Evolutionary conservation across 2,329 filamentous ascomycete genomes (phyloP).

Genomic region (Paramyrothecium sp.): DNA sequence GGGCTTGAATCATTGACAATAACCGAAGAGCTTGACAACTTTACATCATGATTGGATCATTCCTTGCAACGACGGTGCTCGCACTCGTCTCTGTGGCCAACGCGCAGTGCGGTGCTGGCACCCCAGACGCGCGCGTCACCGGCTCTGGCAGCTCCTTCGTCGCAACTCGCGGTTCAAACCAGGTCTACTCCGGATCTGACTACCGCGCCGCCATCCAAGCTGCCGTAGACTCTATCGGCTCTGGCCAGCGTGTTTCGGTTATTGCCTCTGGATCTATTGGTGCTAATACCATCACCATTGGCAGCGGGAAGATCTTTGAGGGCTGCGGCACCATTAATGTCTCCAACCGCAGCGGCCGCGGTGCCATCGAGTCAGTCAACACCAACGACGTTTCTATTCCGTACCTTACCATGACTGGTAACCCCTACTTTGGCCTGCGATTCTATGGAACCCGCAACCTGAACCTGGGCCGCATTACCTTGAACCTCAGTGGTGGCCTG

Average conservation of each 20-base stretch:
- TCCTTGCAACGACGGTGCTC: neutral
- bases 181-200: neutral
- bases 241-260: slow-evolving; percentile 1
- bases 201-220: slow-evolving; percentile 2
- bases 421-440: slow-evolving; percentile 2
- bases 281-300: slow-evolving; percentile 2
- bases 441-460: neutral
- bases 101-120: neutral
- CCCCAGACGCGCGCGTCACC: slow-evolving; percentile 1
- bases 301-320: slow-evolving; percentile 1
- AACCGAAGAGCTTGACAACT: neutral
- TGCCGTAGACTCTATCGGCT: slow-evolving; percentile 1
- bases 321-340: slow-evolving; percentile 3
- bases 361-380: neutral
- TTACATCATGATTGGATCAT: neutral
- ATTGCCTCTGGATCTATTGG: slow-evolving; percentile 3
- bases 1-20: neutral
- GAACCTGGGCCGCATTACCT: neutral
- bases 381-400: neutral
- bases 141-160: slow-evolving; percentile 2
- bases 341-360: neutral
- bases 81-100: neutral
- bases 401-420: slow-evolving; percentile 2
- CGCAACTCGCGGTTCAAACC: neutral
- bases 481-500: slow-evolving; percentile 1